Evolutionary conservation across 768 basidiomycete genomes (phyloP).

Genomic region (Boletus speciosus): DNA sequence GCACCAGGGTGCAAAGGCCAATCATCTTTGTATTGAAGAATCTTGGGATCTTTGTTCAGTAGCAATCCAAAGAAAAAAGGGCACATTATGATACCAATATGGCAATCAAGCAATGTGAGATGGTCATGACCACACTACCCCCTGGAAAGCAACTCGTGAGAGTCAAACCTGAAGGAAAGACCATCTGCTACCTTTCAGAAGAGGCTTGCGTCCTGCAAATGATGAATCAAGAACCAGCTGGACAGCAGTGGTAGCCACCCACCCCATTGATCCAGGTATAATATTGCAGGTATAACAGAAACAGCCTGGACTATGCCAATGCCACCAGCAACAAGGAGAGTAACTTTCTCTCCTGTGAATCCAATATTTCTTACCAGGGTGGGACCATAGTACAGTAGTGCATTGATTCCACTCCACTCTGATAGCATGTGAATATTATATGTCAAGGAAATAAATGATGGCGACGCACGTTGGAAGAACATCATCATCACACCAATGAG

Average conservation of each 20-base stretch:
- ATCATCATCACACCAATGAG: slow-evolving; percentile 70
- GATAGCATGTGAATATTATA: background rate
- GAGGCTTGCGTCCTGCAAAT: slow-evolving; percentile 55
- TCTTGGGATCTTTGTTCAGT: slow-evolving; percentile 29
- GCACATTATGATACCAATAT: slow-evolving; percentile 43
- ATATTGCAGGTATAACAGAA: slow-evolving; percentile 70
- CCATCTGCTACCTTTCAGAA: slow-evolving; percentile 47
- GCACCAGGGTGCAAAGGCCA: slow-evolving; percentile 58
- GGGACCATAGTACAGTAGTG: slow-evolving; percentile 79
- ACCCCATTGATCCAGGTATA: slow-evolving; percentile 67
- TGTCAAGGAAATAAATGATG: background rate
- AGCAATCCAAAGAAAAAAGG: background rate
- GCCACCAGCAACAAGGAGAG: slow-evolving; percentile 70
- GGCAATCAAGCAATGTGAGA: slow-evolving; percentile 64
- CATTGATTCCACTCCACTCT: slow-evolving; percentile 91
- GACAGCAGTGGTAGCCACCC: slow-evolving; percentile 6
- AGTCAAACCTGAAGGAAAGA: background rate
- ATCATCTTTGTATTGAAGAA: slow-evolving; percentile 46
- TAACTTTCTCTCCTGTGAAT: slow-evolving; percentile 52
- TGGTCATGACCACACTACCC: slow-evolving; percentile 62
- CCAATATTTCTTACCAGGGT: slow-evolving; percentile 65
- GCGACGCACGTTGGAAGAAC: slow-evolving; percentile 73
- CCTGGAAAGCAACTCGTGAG: slow-evolving; percentile 22
- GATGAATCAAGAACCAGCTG: background rate
- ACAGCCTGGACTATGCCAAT: slow-evolving; percentile 77